Evolutionary conservation across 106 monocot species (phyloP).

Genomic region (Posidonia australis): DNA sequence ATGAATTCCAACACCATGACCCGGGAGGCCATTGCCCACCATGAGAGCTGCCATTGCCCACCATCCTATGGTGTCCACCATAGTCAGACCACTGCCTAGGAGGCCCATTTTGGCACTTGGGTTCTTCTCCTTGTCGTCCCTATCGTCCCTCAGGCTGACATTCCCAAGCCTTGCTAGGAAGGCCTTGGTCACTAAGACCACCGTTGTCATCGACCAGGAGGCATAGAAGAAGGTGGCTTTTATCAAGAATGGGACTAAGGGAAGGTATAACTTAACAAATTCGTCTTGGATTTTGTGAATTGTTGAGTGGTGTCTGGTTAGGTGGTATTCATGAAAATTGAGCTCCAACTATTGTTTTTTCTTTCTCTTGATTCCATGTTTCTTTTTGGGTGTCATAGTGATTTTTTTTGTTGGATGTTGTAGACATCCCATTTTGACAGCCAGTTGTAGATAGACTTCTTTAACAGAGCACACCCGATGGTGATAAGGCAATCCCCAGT

Average conservation of each 20-base stretch:
- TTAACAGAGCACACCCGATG: too few relatives aligned
- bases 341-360: too few relatives aligned
- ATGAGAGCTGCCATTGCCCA: conserved; percentile 30
- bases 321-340: too few relatives aligned
- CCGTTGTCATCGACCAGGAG: conserved; percentile 65
- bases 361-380: too few relatives aligned
- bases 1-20: too few relatives aligned
- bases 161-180: conserved; percentile 5
- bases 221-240: conserved; percentile 56
- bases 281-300: too few relatives aligned
- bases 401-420: too few relatives aligned
- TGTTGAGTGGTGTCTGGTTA: too few relatives aligned
- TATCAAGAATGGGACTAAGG: conserved; percentile 78
- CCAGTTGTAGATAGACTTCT: too few relatives aligned
- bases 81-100: conserved; percentile 1
- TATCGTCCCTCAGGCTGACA: conserved; percentile 1
- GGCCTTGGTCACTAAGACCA: conserved; percentile 24
- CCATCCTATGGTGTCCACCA: conserved; percentile 20
- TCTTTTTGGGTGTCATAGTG: too few relatives aligned
- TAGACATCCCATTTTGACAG: too few relatives aligned
- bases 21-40: conserved; percentile 14
- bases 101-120: conserved; percentile 2
- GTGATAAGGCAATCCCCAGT: too few relatives aligned
- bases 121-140: background rate
- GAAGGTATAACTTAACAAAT: conserved; percentile 40